A percentile compares a stretch with the other conserved stretches of the same genome.
Evolutionary conservation across 192 early-diverging fungal species (phyloP).

Genomic region (Coemansia sp.): DNA sequence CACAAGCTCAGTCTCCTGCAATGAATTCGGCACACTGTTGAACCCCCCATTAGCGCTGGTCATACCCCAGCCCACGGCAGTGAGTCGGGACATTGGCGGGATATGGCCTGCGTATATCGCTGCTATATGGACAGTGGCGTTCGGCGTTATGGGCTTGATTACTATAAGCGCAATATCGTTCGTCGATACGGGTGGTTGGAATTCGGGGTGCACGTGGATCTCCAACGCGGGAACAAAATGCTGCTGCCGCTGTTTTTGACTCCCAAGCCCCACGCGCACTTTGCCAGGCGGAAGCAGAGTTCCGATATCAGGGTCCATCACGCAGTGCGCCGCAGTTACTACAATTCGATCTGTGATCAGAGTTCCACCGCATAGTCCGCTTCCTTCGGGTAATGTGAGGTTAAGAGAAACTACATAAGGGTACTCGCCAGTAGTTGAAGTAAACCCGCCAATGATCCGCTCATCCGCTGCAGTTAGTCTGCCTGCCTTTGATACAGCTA

Average conservation of each 20-base stretch:
- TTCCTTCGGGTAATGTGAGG: conserved; percentile 10
- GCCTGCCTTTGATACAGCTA: background rate
- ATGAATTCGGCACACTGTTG: conserved; percentile 18
- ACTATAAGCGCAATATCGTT: conserved; percentile 38
- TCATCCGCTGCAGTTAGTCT: background rate
- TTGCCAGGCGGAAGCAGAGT: background rate
- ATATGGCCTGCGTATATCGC: conserved; percentile 31
- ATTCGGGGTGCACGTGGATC: conserved; percentile 26
- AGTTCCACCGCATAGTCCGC: conserved; percentile 46
- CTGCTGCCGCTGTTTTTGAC: conserved; percentile 19
- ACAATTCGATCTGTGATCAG: conserved; percentile 31
- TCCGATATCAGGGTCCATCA: conserved; percentile 18
- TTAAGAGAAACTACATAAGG: conserved; percentile 34
- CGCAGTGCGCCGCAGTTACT: conserved; percentile 50
- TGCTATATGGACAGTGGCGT: background rate
- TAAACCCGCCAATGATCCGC: conserved; percentile 41
- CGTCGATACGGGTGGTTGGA: conserved; percentile 16
- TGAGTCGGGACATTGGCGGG: conserved; percentile 19
- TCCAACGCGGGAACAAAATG: background rate
- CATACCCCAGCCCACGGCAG: conserved; percentile 47
- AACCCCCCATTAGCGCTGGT: conserved; percentile 9
- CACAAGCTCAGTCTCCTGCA: conserved; percentile 34
- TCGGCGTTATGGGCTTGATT: conserved; percentile 12
- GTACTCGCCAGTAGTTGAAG: conserved; percentile 16
- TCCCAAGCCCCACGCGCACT: conserved; percentile 31